phyloP scores from a whole-genome alignment of 495 filamentous ascomycete genomes.

The Trichoderma virens region DNA sequence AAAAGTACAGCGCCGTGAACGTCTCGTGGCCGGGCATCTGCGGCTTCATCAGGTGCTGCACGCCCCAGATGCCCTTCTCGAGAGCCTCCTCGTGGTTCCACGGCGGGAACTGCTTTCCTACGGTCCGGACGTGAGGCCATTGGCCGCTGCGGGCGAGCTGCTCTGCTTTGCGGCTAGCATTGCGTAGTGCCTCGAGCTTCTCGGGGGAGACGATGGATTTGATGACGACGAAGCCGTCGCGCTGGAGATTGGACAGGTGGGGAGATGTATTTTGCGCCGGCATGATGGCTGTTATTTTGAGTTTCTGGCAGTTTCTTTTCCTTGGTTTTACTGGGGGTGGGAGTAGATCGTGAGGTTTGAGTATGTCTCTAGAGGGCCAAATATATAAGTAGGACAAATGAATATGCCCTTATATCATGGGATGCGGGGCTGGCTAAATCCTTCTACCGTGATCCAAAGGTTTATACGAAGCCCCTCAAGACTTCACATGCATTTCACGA shows the following conservation, averaged over 20 bases:
- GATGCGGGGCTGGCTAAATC: background rate
- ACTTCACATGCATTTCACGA: no score
- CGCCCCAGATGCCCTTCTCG: slow-evolving; percentile 69
- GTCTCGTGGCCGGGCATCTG: slow-evolving; percentile 43
- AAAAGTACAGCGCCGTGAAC: slow-evolving; percentile 63
- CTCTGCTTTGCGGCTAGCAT: slow-evolving; percentile 45
- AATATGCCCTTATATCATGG: no score
- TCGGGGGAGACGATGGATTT: slow-evolving; percentile 25
- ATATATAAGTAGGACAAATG: no score
- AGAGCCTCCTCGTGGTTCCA: slow-evolving; percentile 50
- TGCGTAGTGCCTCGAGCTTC: slow-evolving; percentile 38
- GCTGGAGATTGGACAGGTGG: slow-evolving; percentile 21
- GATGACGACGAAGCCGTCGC: slow-evolving; percentile 30
- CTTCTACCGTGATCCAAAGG: no score
- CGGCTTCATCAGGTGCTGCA: slow-evolving; percentile 76
- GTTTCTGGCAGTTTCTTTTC: background rate
- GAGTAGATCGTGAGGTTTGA: no score
- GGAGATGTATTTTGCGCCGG: slow-evolving; percentile 14
- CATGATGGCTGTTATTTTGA: background rate
- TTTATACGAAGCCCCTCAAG: no score
- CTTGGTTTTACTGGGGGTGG: no score
- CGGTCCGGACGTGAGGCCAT: slow-evolving; percentile 74
- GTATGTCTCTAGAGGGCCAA: no score
- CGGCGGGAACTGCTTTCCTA: slow-evolving; percentile 81
- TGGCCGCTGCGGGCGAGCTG: slow-evolving; percentile 48